Evolutionary conservation across 2,329 filamentous ascomycete genomes (phyloP).

Genomic region (Ascomycota sp.): DNA sequence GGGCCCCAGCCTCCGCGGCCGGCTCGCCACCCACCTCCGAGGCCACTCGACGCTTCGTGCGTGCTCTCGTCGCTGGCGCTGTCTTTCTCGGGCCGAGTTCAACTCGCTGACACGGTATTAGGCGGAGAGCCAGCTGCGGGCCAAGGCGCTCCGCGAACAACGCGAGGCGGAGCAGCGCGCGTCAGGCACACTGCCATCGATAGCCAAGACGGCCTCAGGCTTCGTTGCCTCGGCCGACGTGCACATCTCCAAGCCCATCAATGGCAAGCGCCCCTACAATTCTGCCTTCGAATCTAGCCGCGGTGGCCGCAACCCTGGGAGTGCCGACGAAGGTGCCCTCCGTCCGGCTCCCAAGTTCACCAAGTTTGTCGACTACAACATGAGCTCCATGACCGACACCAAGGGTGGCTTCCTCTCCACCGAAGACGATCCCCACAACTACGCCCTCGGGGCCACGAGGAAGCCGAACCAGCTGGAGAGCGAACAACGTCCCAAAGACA

Average conservation of each 20-base stretch:
- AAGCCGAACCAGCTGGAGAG: slow-evolving; percentile 15
- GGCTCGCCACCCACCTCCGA: slow-evolving; percentile 32
- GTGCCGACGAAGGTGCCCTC: slow-evolving; percentile 32
- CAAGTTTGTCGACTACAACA: slow-evolving; percentile 94
- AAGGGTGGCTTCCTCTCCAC: slow-evolving; percentile 87
- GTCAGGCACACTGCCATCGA: slow-evolving; percentile 18
- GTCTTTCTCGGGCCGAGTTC: not conserved
- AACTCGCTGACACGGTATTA: slow-evolving; percentile 11
- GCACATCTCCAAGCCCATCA: slow-evolving; percentile 22
- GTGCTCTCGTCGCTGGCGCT: slow-evolving; percentile 5
- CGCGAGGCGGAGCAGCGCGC: slow-evolving; percentile 41
- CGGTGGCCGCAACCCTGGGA: slow-evolving; percentile 36
- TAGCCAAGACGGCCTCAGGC: slow-evolving; percentile 37
- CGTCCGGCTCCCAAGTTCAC: slow-evolving; percentile 72
- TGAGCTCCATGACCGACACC: slow-evolving; percentile 93
- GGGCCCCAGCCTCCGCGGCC: slow-evolving; percentile 10
- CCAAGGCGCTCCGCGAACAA: slow-evolving; percentile 67
- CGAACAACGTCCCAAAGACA: slow-evolving; percentile 56
- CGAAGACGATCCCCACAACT: slow-evolving; percentile 81
- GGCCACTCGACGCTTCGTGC: slow-evolving; percentile 32
- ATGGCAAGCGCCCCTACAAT: slow-evolving; percentile 49
- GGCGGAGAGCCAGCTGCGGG: slow-evolving; percentile 75
- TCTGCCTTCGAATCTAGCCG: slow-evolving; percentile 47
- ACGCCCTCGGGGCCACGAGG: slow-evolving; percentile 34
- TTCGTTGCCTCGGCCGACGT: slow-evolving; percentile 52